Evolutionary conservation across 768 basidiomycete genomes (phyloP), one percentile per base, ranked within the genome.

Genomic region (Leccinum truebloodii): DNA sequence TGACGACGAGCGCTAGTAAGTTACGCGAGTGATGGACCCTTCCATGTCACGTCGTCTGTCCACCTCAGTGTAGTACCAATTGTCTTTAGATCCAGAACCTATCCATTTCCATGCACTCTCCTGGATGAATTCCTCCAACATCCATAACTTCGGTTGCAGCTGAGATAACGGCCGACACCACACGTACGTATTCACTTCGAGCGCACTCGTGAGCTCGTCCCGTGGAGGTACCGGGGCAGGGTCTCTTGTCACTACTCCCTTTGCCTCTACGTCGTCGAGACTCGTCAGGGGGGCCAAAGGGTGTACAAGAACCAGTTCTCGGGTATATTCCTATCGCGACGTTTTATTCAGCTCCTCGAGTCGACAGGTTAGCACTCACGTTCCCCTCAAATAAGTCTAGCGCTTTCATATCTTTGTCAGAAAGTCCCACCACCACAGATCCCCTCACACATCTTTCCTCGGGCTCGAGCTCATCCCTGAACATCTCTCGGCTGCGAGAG

Each of bases 341-440:
- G 14, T 28, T n/a, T n/a, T 18, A 48, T 20, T 22, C 8, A 3
- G 22, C 35, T 12, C 22, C 20, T 22, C 30, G 49, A 51, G 24
- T 52, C 41, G 20, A 48, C 30, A 22, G 24, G 14, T 28, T 3
- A 20, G 49, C 7, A 77, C 85, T 68, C 65, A 89, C 95, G 53
- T 81, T 65, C 34, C 92, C 93, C 74, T 98, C 95, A 60, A 96
- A 98, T 9, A 78, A 57, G 73, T 98, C 94, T 24, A 98, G 75
- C 3, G 81, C 71, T n/a, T 63, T 63, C 1, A 97, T 76, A 63
- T 98, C 95, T 18, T 65, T 41, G 10, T 73, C 73, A 0, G 83
- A 86, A 51, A 97, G 78, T 1, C 95, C 95, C 1, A 72, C 74
- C 3, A 97, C 92, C 39, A 95, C 69, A 3, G 88, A 88, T 10